Evolutionary conservation across 129 eudicot genomes (phyloP).

Genomic region (Flaveria linearis): DNA sequence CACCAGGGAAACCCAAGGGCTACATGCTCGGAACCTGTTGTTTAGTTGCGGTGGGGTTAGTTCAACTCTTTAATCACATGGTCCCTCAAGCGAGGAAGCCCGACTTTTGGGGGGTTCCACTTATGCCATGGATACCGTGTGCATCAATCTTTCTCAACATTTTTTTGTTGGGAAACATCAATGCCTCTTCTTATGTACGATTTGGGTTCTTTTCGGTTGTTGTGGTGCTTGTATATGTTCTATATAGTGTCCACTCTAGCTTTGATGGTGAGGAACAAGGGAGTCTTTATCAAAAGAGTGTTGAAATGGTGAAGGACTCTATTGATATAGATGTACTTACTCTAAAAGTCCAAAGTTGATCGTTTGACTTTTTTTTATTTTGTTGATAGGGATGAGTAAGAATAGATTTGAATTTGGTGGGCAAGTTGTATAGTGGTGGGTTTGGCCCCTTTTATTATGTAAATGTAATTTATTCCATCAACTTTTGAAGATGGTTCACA

Average conservation of each 20-base stretch:
- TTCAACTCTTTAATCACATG: slow-evolving; percentile 61
- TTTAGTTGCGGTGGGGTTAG: slow-evolving; percentile 44
- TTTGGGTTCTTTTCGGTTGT: slow-evolving; percentile 76
- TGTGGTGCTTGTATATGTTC: slow-evolving; percentile 65
- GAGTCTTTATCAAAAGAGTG: slow-evolving; percentile 44
- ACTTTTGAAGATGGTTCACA: slow-evolving; percentile 44
- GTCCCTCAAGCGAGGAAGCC: slow-evolving; percentile 88
- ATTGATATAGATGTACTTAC: slow-evolving; percentile 42
- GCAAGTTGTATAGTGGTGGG: slow-evolving; percentile 56
- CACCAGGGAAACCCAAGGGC: slow-evolving; percentile 76
- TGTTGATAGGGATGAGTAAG: slow-evolving; percentile 40
- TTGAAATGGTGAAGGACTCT: slow-evolving; percentile 50
- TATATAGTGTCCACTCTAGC: slow-evolving; percentile 95
- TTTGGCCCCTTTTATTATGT: slow-evolving; percentile 33
- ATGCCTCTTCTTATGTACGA: slow-evolving; percentile 65
- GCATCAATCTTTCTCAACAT: slow-evolving; percentile 80
- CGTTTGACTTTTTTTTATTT: background rate
- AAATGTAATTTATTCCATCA: slow-evolving; percentile 40
- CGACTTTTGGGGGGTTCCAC: slow-evolving; percentile 93
- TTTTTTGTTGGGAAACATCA: slow-evolving; percentile 74
- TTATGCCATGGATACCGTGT: slow-evolving; percentile 96
- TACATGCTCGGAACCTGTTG: slow-evolving; percentile 67
- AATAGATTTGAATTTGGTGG: slow-evolving; percentile 33
- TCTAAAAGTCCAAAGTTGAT: slow-evolving; percentile 44
- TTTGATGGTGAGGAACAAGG: slow-evolving; percentile 79